Evolutionary conservation across 768 basidiomycete species (phyloP).

Genomic region (Vararia minispora): DNA sequence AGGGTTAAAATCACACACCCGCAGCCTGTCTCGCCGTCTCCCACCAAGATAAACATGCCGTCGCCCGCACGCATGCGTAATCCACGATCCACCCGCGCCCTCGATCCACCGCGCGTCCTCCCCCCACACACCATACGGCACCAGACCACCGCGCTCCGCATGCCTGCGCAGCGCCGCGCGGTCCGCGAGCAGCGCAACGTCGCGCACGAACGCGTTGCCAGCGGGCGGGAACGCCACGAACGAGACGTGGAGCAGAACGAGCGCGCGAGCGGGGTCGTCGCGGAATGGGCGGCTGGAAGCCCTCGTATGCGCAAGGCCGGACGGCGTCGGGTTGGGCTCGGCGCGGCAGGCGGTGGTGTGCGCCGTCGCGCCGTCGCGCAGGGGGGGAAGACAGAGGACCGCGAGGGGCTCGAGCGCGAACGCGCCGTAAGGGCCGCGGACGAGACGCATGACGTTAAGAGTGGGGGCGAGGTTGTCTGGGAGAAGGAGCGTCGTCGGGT

Average conservation of each 20-base stretch:
- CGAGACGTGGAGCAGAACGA: constrained; percentile 20
- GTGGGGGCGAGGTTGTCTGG: constrained; percentile 14
- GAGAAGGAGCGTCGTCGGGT: constrained; percentile 16
- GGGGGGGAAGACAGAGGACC: constrained; percentile 14
- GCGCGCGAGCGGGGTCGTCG: constrained; percentile 14
- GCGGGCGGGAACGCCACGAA: no score
- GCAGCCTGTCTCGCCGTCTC: no score
- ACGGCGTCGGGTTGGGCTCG: constrained; percentile 17
- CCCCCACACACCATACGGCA: no score
- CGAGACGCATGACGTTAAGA: constrained; percentile 13
- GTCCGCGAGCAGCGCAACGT: no score
- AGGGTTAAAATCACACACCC: no score
- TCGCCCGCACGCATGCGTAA: no score
- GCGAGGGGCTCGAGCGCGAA: constrained; percentile 9
- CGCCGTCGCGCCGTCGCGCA: constrained; percentile 8
- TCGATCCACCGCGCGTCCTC: no score
- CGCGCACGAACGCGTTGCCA: no score
- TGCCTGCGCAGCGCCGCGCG: no score
- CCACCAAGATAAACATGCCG: no score
- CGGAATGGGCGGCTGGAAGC: constrained; percentile 13
- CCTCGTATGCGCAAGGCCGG: background rate
- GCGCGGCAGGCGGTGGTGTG: constrained; percentile 18
- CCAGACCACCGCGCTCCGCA: no score
- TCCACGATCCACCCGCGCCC: no score
- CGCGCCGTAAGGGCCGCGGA: background rate